Evolutionary conservation across 2,329 filamentous ascomycete genomes (phyloP).

Genomic region (Claviceps digitariae): DNA sequence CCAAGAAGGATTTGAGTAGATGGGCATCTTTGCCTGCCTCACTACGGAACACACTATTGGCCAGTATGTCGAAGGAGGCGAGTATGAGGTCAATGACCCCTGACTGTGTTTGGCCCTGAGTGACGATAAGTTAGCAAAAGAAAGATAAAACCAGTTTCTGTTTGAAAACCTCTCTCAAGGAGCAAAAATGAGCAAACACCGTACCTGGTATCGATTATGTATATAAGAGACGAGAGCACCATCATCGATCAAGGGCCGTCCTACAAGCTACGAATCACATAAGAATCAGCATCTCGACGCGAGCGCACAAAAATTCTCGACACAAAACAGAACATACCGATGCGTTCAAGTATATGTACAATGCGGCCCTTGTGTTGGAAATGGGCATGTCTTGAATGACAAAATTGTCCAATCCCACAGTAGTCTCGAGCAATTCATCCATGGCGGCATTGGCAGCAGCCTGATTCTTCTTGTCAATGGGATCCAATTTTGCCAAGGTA

Average conservation of each 20-base stretch:
- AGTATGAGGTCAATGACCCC: slow-evolving; percentile 73
- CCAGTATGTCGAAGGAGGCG: slow-evolving; percentile 78
- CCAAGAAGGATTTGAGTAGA: slow-evolving; percentile 72
- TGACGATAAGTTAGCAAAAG: neutral
- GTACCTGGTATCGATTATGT: slow-evolving; percentile 69
- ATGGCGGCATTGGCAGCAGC: slow-evolving; percentile 33
- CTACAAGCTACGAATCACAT: slow-evolving; percentile 50
- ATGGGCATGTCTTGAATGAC: slow-evolving; percentile 51
- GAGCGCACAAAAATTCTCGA: neutral
- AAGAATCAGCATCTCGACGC: neutral
- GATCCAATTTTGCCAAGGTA: slow-evolving; percentile 41
- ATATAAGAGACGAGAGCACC: slow-evolving; percentile 64
- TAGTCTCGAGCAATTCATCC: slow-evolving; percentile 43
- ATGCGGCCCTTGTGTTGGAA: slow-evolving; percentile 62
- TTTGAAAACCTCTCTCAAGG: too few relatives aligned
- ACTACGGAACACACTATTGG: slow-evolving; percentile 65
- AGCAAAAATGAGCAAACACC: neutral
- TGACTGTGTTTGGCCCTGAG: slow-evolving; percentile 59
- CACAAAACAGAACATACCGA: slow-evolving; percentile 38
- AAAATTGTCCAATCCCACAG: slow-evolving; percentile 41
- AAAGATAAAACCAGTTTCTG: too few relatives aligned
- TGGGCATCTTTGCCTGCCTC: slow-evolving; percentile 48
- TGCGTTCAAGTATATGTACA: slow-evolving; percentile 77
- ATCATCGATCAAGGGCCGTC: slow-evolving; percentile 74
- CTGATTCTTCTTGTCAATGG: slow-evolving; percentile 37